These are phyloP conservation scores for Tylopilus intermedius DNA, from an alignment of 768 basidiomycete species.

Conservation along the genomic window DNA sequence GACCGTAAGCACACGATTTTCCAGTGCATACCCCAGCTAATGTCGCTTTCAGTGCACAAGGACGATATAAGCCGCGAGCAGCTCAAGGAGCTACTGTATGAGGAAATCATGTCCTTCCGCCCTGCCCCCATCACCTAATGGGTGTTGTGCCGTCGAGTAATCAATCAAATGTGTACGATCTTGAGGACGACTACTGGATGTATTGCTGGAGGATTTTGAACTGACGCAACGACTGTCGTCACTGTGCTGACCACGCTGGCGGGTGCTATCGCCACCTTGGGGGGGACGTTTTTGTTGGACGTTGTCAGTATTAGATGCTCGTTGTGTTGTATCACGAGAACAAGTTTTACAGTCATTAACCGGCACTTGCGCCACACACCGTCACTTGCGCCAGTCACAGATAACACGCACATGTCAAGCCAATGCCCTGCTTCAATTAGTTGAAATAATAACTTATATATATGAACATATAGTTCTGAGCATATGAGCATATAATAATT, in stretches of 20 bases:
- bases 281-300: not conserved
- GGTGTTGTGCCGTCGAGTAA: not conserved
- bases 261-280: not conserved
- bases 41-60: constrained; percentile 65
- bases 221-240: not conserved
- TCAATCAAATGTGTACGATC: not conserved
- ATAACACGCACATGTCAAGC: too few species aligned
- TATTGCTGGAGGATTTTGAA: constrained; percentile 4
- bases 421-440: too few species aligned
- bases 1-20: constrained; percentile 56
- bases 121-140: constrained; percentile 49
- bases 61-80: constrained; percentile 94
- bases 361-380: too few species aligned
- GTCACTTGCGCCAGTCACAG: too few species aligned
- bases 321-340: not conserved
- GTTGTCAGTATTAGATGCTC: not conserved
- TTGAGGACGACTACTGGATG: constrained; percentile 1
- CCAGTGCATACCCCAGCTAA: not conserved
- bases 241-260: not conserved
- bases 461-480: too few species aligned
- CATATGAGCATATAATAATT: too few species aligned
- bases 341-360: not conserved
- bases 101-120: constrained; percentile 90
- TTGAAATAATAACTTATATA: too few species aligned
- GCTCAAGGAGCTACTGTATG: constrained; percentile 88